These are phyloP conservation scores for Sporothrix dimorphospora DNA, from an alignment of 2,329 filamentous ascomycete genomes.

Conservation along the genomic window DNA sequence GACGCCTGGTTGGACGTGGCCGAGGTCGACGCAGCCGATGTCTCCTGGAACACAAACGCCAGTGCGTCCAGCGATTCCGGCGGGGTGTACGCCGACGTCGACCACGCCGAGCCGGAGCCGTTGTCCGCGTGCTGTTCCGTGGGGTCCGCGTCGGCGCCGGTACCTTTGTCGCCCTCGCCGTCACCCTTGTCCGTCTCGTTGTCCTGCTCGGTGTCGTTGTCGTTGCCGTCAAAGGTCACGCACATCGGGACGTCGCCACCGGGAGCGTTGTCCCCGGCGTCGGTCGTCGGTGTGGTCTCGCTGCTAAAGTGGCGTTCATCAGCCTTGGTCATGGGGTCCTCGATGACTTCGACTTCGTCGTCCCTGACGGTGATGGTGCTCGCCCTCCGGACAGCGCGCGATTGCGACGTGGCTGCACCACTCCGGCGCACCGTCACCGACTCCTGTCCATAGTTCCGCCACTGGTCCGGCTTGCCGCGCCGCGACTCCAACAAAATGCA, in stretches of 20 bases:
- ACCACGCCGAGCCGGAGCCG: background rate
- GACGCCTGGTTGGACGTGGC: background rate
- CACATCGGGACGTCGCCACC: constrained; percentile 14
- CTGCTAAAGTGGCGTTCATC: too few relatives aligned
- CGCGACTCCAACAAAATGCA: constrained; percentile 16
- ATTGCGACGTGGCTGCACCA: background rate
- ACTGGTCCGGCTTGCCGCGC: constrained; percentile 3
- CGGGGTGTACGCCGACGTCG: background rate
- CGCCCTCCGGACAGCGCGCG: background rate
- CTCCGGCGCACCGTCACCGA: background rate
- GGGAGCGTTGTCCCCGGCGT: background rate
- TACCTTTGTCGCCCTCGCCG: background rate
- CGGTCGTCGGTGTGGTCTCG: background rate
- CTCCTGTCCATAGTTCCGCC: constrained; percentile 14
- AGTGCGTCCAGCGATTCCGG: background rate
- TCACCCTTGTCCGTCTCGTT: background rate
- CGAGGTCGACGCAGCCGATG: background rate
- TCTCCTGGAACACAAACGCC: background rate
- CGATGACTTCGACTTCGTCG: background rate
- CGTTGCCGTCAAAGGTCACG: constrained; percentile 17
- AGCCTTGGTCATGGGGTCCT: background rate
- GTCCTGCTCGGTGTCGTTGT: constrained; percentile 10
- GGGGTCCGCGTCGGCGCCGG: too few relatives aligned
- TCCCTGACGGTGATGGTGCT: background rate
- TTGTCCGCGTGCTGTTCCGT: background rate